These are phyloP conservation scores for Gymnopus androsaceus DNA, from an alignment of 1,284 basidiomycete genomes.

Conservation along the genomic window DNA sequence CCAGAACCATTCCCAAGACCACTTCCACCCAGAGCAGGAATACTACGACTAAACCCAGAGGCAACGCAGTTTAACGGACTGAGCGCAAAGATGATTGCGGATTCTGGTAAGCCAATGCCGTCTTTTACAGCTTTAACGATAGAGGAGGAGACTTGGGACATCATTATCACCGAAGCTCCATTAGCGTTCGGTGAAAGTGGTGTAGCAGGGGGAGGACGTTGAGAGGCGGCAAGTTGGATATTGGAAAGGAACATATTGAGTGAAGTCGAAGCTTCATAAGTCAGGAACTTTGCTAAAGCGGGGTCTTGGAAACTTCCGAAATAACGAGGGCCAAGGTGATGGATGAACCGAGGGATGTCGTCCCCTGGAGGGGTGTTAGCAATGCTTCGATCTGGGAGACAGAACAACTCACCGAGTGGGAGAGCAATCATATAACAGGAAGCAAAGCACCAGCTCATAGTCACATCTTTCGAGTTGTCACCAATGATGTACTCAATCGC, in stretches of 20 bases:
- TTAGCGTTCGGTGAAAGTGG: constrained; percentile 23
- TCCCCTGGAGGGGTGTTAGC: constrained; percentile 44
- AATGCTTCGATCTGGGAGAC: not conserved
- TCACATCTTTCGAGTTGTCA: constrained; percentile 40
- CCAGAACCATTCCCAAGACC: constrained; percentile 16
- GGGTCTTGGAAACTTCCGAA: constrained; percentile 69
- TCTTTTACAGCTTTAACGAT: constrained; percentile 57
- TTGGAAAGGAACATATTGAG: constrained; percentile 66
- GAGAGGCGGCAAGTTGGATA: constrained; percentile 20
- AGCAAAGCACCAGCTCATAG: constrained; percentile 69
- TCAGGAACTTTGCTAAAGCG: constrained; percentile 66
- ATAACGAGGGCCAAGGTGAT: constrained; percentile 78
- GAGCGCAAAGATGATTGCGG: constrained; percentile 53
- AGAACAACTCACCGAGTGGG: constrained; percentile 52
- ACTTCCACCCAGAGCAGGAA: constrained; percentile 18
- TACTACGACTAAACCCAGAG: constrained; percentile 23
- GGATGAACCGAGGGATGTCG: constrained; percentile 67
- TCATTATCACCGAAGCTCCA: not conserved
- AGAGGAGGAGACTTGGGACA: constrained; percentile 32
- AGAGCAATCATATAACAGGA: constrained; percentile 63
- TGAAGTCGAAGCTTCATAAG: constrained; percentile 77
- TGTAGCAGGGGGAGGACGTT: constrained; percentile 20
- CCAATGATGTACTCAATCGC: constrained; percentile 54
- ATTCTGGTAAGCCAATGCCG: constrained; percentile 49
- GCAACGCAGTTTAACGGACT: constrained; percentile 36